A percentile compares a stretch with the other conserved stretches of the same genome.
These are phyloP conservation scores for Blastobotrys buckinghamii DNA, from an alignment of 1,139 yeast genomes.

Conservation along the genomic window DNA sequence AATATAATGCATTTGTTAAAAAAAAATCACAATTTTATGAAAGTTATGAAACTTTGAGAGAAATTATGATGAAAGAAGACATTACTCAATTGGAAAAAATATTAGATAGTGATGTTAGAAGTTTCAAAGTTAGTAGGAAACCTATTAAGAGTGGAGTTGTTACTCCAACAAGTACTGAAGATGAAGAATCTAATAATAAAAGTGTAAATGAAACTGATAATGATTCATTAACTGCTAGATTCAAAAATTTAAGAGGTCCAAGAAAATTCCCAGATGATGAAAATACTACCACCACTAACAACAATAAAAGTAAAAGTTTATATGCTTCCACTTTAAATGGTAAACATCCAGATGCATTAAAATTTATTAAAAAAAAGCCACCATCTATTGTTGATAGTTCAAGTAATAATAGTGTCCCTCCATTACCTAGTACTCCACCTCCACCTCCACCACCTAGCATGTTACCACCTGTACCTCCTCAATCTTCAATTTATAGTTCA, in stretches of 20 bases:
- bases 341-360: neutral
- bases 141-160: constrained; percentile 10
- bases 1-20: constrained; percentile 15
- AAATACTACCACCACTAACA: neutral
- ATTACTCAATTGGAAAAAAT: constrained; percentile 15
- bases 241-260: constrained; percentile 21
- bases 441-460: constrained; percentile 11
- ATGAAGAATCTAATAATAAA: no score
- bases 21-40: constrained; percentile 20
- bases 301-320: neutral
- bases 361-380: no score
- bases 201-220: neutral
- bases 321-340: neutral
- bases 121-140: constrained; percentile 13
- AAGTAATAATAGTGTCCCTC: no score
- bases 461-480: constrained; percentile 12
- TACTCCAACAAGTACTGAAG: no score
- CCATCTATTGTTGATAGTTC: no score
- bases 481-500: constrained; percentile 10
- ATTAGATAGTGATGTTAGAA: neutral
- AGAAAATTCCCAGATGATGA: constrained; percentile 12
- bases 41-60: constrained; percentile 19
- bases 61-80: constrained; percentile 18
- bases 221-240: constrained; percentile 17
- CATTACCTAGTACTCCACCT: neutral